phyloP scores from a whole-genome alignment of 352 stramenopile genomes.

The Phytophthora pisi region DNA sequence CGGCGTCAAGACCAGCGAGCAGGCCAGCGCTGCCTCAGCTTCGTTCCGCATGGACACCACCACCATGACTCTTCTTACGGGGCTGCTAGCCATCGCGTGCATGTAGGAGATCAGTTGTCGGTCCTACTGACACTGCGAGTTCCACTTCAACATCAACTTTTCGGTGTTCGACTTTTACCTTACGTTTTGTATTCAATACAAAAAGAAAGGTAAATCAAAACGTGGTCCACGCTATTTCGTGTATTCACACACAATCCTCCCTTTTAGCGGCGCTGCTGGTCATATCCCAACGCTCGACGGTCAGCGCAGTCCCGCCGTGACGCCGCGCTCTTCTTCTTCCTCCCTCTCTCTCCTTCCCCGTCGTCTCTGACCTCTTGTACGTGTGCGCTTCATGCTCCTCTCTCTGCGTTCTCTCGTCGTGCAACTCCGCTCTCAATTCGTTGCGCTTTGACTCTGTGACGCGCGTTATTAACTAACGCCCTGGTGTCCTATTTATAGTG shows the following conservation, averaged over 20 bases:
- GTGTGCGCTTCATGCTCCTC: neutral
- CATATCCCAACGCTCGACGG: constrained; percentile 30
- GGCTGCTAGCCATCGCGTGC: neutral
- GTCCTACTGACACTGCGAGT: too few species aligned
- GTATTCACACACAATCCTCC: constrained; percentile 18
- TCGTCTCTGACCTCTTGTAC: constrained; percentile 16
- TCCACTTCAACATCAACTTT: constrained; percentile 1
- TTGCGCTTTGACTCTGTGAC: neutral
- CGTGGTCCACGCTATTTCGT: constrained; percentile 13
- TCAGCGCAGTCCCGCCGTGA: neutral
- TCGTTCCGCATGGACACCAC: neutral
- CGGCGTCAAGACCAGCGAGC: constrained; percentile 22
- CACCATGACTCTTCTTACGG: neutral
- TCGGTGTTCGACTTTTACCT: constrained; percentile 11
- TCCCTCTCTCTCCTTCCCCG: neutral
- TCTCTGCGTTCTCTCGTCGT: constrained; percentile 3
- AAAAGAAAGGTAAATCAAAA: neutral
- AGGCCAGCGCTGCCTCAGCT: constrained; percentile 10
- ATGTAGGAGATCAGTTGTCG: neutral
- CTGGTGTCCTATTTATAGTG: constrained; percentile 33
- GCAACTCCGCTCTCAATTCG: neutral
- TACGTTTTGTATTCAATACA: constrained; percentile 2
- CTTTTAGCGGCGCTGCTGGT: constrained; percentile 10
- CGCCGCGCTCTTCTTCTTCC: neutral
- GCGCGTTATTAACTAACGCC: constrained; percentile 8